These are phyloP conservation scores for Pestalotiopsis sp. DNA, from an alignment of 2,329 filamentous ascomycete species.

Conservation along the genomic window DNA sequence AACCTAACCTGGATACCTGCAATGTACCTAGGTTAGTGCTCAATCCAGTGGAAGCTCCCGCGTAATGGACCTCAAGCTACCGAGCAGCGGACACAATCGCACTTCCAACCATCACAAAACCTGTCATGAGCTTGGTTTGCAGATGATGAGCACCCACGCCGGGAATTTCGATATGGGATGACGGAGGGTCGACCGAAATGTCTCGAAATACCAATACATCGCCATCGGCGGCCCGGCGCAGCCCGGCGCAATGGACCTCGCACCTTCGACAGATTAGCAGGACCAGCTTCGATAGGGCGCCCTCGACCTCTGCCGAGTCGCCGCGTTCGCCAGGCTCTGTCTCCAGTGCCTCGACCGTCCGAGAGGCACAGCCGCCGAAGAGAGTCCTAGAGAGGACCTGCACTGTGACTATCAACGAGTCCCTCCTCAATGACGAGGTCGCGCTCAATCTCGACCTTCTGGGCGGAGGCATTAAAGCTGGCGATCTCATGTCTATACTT, in stretches of 20 bases:
- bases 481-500: conserved; percentile 74
- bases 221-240: conserved; percentile 46
- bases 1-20: too few species aligned
- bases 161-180: conserved; percentile 7
- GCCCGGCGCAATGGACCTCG: conserved; percentile 48
- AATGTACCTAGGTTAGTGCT: background rate
- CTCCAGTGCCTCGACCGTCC: conserved; percentile 53
- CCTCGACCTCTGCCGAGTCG: conserved; percentile 30
- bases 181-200: conserved; percentile 21
- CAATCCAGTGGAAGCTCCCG: background rate
- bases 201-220: conserved; percentile 33
- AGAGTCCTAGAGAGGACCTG: conserved; percentile 47
- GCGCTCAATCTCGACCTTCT: conserved; percentile 77
- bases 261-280: conserved; percentile 57
- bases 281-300: conserved; percentile 46
- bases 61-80: background rate
- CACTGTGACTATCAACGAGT: conserved; percentile 68
- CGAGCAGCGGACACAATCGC: background rate
- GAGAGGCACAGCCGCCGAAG: conserved; percentile 31
- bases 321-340: conserved; percentile 49
- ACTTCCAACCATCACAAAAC: background rate
- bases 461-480: conserved; percentile 63
- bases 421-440: conserved; percentile 76
- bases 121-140: background rate
- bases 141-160: background rate